phyloP scores from a whole-genome alignment of 495 filamentous ascomycete genomes.

The Penicillium coprophilum region DNA sequence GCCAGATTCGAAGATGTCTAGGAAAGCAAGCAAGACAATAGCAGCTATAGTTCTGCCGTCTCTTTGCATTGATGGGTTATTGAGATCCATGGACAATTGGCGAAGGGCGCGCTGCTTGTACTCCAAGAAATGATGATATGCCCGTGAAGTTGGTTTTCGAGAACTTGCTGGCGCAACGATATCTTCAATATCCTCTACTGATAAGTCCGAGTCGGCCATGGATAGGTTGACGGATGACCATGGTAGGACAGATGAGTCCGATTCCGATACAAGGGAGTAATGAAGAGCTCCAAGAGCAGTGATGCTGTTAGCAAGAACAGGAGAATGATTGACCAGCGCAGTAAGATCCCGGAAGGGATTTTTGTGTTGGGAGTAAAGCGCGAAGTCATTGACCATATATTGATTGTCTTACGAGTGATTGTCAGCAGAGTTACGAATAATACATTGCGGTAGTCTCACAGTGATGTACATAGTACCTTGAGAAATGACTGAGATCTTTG shows the following conservation, averaged over 20 bases:
- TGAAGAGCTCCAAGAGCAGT: constrained; percentile 46
- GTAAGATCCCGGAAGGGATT: constrained; percentile 47
- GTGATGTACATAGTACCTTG: constrained; percentile 43
- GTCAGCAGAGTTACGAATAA: constrained; percentile 2
- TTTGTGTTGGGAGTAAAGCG: constrained; percentile 40
- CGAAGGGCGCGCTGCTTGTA: constrained; percentile 46
- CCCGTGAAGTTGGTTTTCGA: constrained; percentile 30
- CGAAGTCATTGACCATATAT: constrained; percentile 35
- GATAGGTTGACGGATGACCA: constrained; percentile 34
- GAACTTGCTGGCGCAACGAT: constrained; percentile 32
- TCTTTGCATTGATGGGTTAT: constrained; percentile 36
- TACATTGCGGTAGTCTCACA: constrained; percentile 30
- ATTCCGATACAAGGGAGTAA: constrained; percentile 38
- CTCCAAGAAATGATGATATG: constrained; percentile 44
- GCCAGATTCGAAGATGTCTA: constrained; percentile 48
- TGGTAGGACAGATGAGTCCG: constrained; percentile 37
- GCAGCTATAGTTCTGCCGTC: constrained; percentile 44
- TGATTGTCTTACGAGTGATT: constrained; percentile 32
- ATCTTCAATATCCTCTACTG: constrained; percentile 31
- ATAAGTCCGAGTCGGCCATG: constrained; percentile 19
- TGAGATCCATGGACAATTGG: constrained; percentile 41
- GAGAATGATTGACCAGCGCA: constrained; percentile 39
- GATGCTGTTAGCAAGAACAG: constrained; percentile 39
- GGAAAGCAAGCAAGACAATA: constrained; percentile 43
- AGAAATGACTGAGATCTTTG: constrained; percentile 37